Conservation (phyloP, 805 yeast species). For the Komagataella populi region DNA sequence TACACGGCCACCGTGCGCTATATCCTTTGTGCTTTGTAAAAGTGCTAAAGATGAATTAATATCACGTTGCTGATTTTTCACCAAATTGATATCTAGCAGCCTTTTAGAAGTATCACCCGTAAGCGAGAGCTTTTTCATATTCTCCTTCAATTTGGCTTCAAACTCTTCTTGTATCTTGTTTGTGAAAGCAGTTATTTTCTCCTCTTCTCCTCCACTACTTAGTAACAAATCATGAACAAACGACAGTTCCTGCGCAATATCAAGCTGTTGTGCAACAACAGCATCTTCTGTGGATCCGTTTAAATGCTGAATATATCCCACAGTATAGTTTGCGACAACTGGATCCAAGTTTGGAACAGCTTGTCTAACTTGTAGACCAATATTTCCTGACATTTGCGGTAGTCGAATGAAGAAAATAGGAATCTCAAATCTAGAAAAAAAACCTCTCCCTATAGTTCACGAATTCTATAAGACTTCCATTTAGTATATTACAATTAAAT, state of each 20-base stretch:
- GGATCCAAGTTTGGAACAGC: conserved; percentile 82
- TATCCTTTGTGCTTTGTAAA: conserved; percentile 67
- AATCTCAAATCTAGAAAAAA: not conserved
- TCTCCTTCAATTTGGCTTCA: conserved; percentile 41
- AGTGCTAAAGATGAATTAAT: conserved; percentile 64
- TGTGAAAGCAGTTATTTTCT: conserved; percentile 37
- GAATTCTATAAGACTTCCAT: not conserved
- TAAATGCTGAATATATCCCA: conserved; percentile 79
- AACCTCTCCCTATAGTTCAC: not conserved
- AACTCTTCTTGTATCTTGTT: conserved; percentile 32
- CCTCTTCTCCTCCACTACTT: conserved; percentile 71
- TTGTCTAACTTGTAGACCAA: conserved; percentile 53
- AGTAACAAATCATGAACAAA: conserved; percentile 53
- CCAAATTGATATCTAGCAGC: conserved; percentile 63
- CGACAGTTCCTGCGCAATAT: conserved; percentile 50
- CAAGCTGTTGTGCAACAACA: conserved; percentile 61
- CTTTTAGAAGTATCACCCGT: conserved; percentile 86
- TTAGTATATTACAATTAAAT: not conserved
- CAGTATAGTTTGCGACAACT: conserved; percentile 78
- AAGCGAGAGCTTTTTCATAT: conserved; percentile 58
- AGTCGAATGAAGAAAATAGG: too few relatives aligned
- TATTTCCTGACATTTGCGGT: conserved; percentile 15
- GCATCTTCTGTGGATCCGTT: conserved; percentile 70
- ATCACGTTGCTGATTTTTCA: conserved; percentile 59
- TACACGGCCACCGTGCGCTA: conserved; percentile 83